A percentile compares a stretch with the other conserved stretches of the same genome.
Conservation (phyloP, 163 green algal species). For the Chlorella variabilis region DNA sequence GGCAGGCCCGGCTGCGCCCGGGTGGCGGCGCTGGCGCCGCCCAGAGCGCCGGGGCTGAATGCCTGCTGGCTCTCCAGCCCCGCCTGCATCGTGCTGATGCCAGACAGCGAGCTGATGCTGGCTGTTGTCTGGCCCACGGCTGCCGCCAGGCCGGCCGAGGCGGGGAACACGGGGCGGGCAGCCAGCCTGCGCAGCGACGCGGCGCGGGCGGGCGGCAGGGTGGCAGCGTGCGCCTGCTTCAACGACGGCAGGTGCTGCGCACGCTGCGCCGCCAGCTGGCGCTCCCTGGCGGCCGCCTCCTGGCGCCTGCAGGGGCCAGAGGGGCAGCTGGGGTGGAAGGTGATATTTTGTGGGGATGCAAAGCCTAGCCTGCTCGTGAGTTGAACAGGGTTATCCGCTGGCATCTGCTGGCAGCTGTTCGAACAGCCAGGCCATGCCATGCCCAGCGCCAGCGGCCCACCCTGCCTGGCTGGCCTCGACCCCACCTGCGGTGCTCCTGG, state of each 20-base stretch:
- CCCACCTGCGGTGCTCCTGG: constrained; percentile 13
- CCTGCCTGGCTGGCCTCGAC: no score
- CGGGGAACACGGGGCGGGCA: background rate
- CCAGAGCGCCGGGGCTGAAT: background rate
- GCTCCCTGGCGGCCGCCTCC: background rate
- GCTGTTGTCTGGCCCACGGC: background rate
- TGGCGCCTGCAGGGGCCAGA: constrained; percentile 6
- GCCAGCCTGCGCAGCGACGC: background rate
- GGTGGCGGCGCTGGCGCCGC: background rate
- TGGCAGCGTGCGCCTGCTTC: constrained; percentile 8
- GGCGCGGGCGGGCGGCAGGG: background rate
- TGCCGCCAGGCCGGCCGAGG: background rate
- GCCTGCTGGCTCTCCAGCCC: constrained; percentile 1
- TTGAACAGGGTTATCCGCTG: no score
- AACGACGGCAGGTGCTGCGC: constrained; percentile 25
- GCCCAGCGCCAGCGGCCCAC: no score
- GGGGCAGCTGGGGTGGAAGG: background rate
- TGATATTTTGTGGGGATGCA: no score
- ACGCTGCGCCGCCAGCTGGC: constrained; percentile 8
- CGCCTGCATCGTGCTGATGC: constrained; percentile 26
- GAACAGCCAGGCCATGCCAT: no score
- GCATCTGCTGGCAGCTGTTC: no score
- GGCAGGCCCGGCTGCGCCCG: background rate
- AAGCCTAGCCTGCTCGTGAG: no score
- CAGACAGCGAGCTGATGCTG: constrained; percentile 1